phyloP scores from a whole-genome alignment of 768 basidiomycete genomes.

The Leccinum truebloodii region DNA sequence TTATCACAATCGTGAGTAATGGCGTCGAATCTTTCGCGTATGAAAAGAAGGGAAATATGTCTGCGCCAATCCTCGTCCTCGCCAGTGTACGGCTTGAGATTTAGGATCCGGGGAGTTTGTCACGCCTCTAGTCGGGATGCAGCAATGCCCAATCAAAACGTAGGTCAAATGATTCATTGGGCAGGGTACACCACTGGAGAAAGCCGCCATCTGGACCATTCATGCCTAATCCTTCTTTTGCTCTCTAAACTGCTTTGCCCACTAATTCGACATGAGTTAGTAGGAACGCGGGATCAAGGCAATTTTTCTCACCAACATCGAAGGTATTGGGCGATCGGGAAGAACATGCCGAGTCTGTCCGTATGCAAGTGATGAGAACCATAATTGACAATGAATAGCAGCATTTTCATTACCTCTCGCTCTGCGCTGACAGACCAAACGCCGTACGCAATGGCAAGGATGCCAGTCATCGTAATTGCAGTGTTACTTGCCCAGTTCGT shows the following conservation, averaged over 20 bases:
- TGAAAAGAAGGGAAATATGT: not conserved
- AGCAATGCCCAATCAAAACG: not conserved
- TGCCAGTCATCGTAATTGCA: conserved; percentile 66
- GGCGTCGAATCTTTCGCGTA: not conserved
- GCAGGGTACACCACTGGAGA: not conserved
- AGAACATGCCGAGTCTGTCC: conserved; percentile 56
- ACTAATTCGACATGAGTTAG: conserved; percentile 33
- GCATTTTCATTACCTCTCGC: conserved; percentile 58
- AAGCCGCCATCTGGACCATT: conserved; percentile 2
- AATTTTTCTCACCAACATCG: conserved; percentile 60
- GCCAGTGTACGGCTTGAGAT: not conserved
- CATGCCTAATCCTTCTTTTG: conserved; percentile 19
- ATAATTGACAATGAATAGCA: not conserved
- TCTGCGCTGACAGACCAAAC: conserved; percentile 75
- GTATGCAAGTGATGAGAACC: conserved; percentile 6
- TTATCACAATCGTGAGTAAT: not conserved
- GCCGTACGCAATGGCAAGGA: conserved; percentile 63
- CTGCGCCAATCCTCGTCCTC: not conserved
- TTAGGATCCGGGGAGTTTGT: not conserved
- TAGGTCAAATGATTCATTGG: not conserved
- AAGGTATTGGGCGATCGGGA: conserved; percentile 74
- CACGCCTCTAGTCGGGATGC: not conserved
- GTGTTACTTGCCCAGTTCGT: conserved; percentile 90
- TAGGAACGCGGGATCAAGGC: not conserved
- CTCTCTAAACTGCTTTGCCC: conserved; percentile 51